A percentile compares a stretch with the other conserved stretches of the same genome.
Evolutionary conservation across 2,329 filamentous ascomycete genomes (phyloP).

Genomic region (Penicillium sp.): DNA sequence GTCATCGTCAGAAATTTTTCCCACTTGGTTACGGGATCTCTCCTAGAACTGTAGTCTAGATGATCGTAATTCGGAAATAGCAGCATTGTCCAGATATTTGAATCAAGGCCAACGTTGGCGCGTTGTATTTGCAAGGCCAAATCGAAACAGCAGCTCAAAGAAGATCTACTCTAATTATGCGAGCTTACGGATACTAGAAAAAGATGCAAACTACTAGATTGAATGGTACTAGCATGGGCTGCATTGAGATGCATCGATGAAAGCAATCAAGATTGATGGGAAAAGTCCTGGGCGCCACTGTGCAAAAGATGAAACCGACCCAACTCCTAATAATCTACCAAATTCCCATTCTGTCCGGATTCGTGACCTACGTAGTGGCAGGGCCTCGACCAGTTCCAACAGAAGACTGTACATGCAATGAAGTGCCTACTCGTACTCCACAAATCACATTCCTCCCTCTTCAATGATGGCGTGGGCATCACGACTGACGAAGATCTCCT

Average conservation of each 20-base stretch:
- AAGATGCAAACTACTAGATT: background rate
- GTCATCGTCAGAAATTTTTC: too few relatives aligned
- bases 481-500: slow-evolving; percentile 50
- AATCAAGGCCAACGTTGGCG: too few relatives aligned
- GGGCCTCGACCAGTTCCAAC: slow-evolving; percentile 12
- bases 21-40: too few relatives aligned
- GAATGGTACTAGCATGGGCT: background rate
- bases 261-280: slow-evolving; percentile 3
- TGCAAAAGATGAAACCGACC: slow-evolving; percentile 24
- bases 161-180: too few relatives aligned
- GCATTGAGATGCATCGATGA: slow-evolving; percentile 2
- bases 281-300: slow-evolving; percentile 22
- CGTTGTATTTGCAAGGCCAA: too few relatives aligned
- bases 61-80: too few relatives aligned
- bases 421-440: background rate
- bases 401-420: slow-evolving; percentile 26
- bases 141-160: too few relatives aligned
- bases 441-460: slow-evolving; percentile 36
- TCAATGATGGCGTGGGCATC: slow-evolving; percentile 47
- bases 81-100: too few relatives aligned
- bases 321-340: slow-evolving; percentile 28
- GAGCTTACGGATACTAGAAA: too few relatives aligned
- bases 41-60: too few relatives aligned
- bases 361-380: slow-evolving; percentile 24
- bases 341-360: slow-evolving; percentile 23